Conservation (phyloP, 73 alveolate species). For the Blepharisma japonicum region DNA sequence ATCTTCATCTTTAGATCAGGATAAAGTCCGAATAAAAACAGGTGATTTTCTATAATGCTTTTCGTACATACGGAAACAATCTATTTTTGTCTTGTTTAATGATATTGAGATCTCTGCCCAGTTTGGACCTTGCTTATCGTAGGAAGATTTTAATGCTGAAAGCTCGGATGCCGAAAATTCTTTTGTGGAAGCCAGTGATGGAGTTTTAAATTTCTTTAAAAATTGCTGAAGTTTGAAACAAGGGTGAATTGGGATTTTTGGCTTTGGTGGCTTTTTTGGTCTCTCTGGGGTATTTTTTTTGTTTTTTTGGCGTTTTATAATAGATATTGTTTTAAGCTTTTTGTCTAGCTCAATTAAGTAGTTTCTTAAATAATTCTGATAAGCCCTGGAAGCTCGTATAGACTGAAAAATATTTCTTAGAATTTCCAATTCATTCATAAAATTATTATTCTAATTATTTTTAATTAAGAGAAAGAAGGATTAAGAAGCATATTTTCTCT, state of each 20-base stretch:
- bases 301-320: not conserved
- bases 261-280: not conserved
- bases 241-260: conserved; percentile 7
- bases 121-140: not conserved
- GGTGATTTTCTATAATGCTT: not conserved
- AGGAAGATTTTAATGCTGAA: not conserved
- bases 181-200: not conserved
- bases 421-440: not conserved
- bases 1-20: conserved; percentile 5
- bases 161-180: not conserved
- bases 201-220: conserved; percentile 9
- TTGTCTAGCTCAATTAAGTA: not conserved
- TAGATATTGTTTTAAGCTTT: not conserved
- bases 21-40: not conserved
- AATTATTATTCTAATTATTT: not conserved
- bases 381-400: conserved; percentile 19
- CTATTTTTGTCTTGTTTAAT: not conserved
- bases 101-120: not conserved
- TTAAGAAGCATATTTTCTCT: conserved; percentile 62
- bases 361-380: not conserved
- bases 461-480: not conserved
- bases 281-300: not conserved
- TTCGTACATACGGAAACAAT: not conserved
- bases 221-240: not conserved
- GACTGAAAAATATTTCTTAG: not conserved